A percentile compares a stretch with the other conserved stretches of the same genome.
Conservation (phyloP, 208 protist genomes). For the Trypanosoma caninum region DNA sequence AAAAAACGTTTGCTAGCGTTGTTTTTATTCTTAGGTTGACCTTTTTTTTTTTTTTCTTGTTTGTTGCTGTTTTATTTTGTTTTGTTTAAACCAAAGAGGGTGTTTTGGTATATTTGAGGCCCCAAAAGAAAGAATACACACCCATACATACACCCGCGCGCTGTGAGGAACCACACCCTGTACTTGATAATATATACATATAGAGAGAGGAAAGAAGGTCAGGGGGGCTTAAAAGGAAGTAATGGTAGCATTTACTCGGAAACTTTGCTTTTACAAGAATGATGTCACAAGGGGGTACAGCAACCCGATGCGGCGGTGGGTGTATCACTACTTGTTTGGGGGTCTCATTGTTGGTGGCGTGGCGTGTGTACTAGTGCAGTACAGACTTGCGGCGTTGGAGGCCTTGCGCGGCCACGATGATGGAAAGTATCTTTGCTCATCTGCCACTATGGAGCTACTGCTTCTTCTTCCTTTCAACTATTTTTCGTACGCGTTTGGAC, state of each 20-base stretch:
- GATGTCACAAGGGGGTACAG: slow-evolving; percentile 26
- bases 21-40: background rate
- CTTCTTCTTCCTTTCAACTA: slow-evolving; percentile 63
- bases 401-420: slow-evolving; percentile 36
- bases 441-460: slow-evolving; percentile 58
- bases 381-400: slow-evolving; percentile 61
- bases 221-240: too few species aligned
- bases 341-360: slow-evolving; percentile 27
- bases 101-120: background rate
- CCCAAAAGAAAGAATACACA: background rate
- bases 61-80: slow-evolving; percentile 12
- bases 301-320: slow-evolving; percentile 73
- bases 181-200: too few species aligned
- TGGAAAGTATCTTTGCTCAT: slow-evolving; percentile 45
- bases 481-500: slow-evolving; percentile 47
- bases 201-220: too few species aligned
- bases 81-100: background rate
- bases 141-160: background rate
- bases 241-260: slow-evolving; percentile 11
- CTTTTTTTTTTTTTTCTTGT: slow-evolving; percentile 1
- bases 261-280: slow-evolving; percentile 56
- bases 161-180: too few species aligned
- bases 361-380: slow-evolving; percentile 38
- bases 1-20: too few species aligned
- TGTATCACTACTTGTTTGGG: slow-evolving; percentile 60